Base-by-base conservation (phyloP, 1,139 yeast genomes). In the Diutina ranongensis region DNA sequence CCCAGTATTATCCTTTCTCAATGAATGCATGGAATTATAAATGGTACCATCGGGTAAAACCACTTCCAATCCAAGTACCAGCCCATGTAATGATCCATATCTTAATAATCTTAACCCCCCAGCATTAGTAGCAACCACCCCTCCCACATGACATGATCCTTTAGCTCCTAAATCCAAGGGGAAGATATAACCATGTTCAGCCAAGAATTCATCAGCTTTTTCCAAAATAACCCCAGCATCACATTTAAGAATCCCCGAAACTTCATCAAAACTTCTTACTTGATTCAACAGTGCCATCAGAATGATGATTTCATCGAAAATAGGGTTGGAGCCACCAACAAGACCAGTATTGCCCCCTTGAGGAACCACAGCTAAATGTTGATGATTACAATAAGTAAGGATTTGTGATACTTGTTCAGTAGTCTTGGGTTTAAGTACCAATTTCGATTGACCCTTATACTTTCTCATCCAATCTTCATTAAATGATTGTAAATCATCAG, bases 391-490 rank as follows among this genome's bases (percentile, higher is more conserved):
- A 63, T 87, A 83, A 60, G 80, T 79, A 57, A 92, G 60, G 51
- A 92, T 86, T 55, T 76, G 58, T 3, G 92, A 72, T 19, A 92
- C 82, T 61, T 92, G 94, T 50, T 83, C 78, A 2, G 88, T 78
- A 16, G 85, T 76, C 56, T 83, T 83, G 35, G 98, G 98, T 59
- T 84, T 87, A 53, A 92, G 70, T 3, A 88, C 89, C 45, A 92
- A 63, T 55, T 76, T 71, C 1, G 96, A 82, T 59, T 85, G 87
- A 18, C 98, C 98, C 50, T 79, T 73, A 64, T 89, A 92, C 64
- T 92, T 92, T 60, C 88, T 75, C 97, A 89, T 92, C 94, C 95
- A 87, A 62, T 92, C 98, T 60, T 85, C 94, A 58, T 92, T 92
- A 69, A 67, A 87, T 50, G 76, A 76, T 33, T 76, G 73, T 45